These are phyloP conservation scores for Sphagnurus paluster DNA, from an alignment of 1,284 basidiomycete species.

Conservation along the genomic window DNA sequence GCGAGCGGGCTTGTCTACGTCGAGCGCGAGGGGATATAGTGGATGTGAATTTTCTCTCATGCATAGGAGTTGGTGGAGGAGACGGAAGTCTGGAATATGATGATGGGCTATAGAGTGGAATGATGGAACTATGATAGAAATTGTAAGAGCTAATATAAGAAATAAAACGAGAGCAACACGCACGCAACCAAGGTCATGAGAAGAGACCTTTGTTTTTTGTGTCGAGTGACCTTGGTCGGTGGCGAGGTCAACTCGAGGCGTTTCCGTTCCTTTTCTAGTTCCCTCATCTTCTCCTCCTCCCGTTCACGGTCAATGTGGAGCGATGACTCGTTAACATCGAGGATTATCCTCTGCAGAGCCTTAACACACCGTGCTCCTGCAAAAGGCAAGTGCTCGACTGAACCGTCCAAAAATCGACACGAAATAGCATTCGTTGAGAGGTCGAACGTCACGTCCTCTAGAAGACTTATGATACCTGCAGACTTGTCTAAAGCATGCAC, in stretches of 20 bases:
- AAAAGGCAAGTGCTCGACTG: constrained; percentile 46
- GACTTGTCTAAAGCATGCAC: constrained; percentile 68
- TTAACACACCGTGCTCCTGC: constrained; percentile 36
- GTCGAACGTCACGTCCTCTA: constrained; percentile 63
- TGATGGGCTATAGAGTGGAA: constrained; percentile 27
- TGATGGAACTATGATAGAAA: constrained; percentile 21
- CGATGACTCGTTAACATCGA: constrained; percentile 51
- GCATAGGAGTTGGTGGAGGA: constrained; percentile 26
- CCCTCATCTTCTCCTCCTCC: constrained; percentile 26
- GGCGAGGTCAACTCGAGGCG: constrained; percentile 18
- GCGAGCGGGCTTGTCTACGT: constrained; percentile 69
- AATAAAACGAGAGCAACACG: constrained; percentile 22
- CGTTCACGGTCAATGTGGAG: constrained; percentile 38
- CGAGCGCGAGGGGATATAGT: constrained; percentile 42
- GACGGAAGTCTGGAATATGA: constrained; percentile 23
- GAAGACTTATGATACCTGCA: constrained; percentile 53
- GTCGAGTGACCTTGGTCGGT: constrained; percentile 22
- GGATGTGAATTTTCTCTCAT: constrained; percentile 23
- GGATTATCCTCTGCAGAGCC: constrained; percentile 49
- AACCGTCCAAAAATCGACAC: constrained; percentile 59
- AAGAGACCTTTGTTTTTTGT: constrained; percentile 60
- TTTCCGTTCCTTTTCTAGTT: constrained; percentile 13
- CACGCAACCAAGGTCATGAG: constrained; percentile 69
- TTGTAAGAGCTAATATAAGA: constrained; percentile 21
- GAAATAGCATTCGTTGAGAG: constrained; percentile 43